A percentile compares a stretch with the other conserved stretches of the same genome.
Evolutionary conservation across 345 rosid species (phyloP).

Genomic region (Physaria fendleri): DNA sequence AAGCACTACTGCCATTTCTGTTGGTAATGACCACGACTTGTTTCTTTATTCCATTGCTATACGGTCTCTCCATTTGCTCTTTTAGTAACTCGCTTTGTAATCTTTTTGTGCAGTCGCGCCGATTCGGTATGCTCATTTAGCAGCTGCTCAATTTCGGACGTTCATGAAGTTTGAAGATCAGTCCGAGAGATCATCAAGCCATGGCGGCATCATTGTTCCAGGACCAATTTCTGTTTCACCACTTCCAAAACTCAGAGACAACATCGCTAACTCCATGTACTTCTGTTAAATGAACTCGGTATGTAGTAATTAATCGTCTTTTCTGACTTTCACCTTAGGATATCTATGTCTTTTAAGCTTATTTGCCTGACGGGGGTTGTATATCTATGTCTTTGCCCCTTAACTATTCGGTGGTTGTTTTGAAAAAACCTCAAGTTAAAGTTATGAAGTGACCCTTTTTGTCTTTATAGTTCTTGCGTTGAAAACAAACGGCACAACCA

Average conservation of each 20-base stretch:
- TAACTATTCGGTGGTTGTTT: neutral
- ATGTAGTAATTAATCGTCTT: neutral
- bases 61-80: neutral
- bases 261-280: constrained; percentile 27
- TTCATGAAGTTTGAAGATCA: constrained; percentile 33
- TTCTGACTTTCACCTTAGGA: constrained; percentile 14
- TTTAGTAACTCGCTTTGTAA: neutral
- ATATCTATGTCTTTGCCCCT: constrained; percentile 6
- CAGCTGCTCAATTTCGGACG: constrained; percentile 32
- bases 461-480: neutral
- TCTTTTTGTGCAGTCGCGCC: constrained; percentile 24
- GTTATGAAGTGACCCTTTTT: constrained; percentile 4
- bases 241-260: constrained; percentile 27
- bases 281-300: constrained; percentile 23
- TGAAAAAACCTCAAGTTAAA: neutral
- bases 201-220: constrained; percentile 24
- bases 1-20: constrained; percentile 30
- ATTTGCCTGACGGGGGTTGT: constrained; percentile 6
- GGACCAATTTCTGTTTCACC: constrained; percentile 20
- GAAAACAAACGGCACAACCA: neutral
- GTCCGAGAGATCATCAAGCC: constrained; percentile 35
- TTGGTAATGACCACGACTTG: constrained; percentile 16
- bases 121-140: constrained; percentile 31
- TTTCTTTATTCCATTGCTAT: neutral
- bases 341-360: neutral